Evolutionary conservation across 306 rosid species (phyloP), one percentile per base, ranked within the genome.

Genomic region (Quercus variabilis): DNA sequence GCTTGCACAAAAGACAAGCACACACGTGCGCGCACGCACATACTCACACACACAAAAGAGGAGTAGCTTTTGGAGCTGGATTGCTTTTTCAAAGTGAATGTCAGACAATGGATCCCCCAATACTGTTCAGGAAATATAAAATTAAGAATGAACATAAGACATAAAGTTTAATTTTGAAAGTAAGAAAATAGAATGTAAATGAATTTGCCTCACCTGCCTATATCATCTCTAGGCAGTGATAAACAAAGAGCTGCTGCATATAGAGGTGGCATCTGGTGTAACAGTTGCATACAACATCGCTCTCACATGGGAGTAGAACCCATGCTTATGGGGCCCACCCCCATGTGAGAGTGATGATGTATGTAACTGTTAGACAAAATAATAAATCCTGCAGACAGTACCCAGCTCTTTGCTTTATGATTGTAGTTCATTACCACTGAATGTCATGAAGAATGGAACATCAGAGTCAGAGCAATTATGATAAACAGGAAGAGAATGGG

Each of bases 1-100:
- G 11, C 11, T 8, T 8, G 46, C 46, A 38, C 46, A 38, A 38
- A 38, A 38, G 46, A 38, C 46, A 38, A 38, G 10, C 1, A 23
- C 23, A 21, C 23, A 21, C 23, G 23, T 21, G 38, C 2, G 0
- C 0, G 2, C 7, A 0, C 1, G 0, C 38, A 5, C 38, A 3
- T 31, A 10, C 12, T 1, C 46, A 0, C 11, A 38, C 11, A 41
- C 3, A 60, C 6, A 25, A 13, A 12, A 23, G 17, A 60, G 25
- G 1, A 60, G 67, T 15, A 25, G 4, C 6, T 60, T 25, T 28
- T 60, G 26, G 33, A 60, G 67, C 19, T 4, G 30, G 23, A 60
- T 60, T 60, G 67, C 67, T 12, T 4, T 23, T 60, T 25, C 15
- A 25, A 21, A 30, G 28, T 4, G 18, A 28, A 20, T 12, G 33